Evolutionary conservation across 345 rosid species (phyloP).

Genomic region (Syzygium oleosum): DNA sequence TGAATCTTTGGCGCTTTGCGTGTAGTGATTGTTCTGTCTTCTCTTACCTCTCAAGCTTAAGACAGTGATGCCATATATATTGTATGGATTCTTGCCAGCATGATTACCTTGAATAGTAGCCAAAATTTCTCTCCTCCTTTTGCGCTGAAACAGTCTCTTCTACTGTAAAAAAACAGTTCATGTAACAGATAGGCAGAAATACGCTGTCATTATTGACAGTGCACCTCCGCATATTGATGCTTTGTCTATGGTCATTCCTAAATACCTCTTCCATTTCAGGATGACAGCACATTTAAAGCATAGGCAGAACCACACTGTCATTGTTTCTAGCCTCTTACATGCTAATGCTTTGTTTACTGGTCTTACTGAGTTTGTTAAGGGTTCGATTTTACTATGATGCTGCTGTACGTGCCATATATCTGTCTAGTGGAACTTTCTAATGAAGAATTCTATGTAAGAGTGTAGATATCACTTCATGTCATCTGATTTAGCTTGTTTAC

Average conservation of each 20-base stretch:
- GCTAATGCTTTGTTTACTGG: background rate
- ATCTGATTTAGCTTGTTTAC: conserved; percentile 7
- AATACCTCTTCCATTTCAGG: background rate
- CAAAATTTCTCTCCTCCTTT: background rate
- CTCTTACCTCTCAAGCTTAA: background rate
- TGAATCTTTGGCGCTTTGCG: background rate
- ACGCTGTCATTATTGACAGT: background rate
- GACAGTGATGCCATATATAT: background rate
- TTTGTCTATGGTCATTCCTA: background rate
- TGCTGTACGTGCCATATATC: background rate
- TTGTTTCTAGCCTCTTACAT: background rate
- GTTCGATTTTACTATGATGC: background rate
- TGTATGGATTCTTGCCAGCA: background rate
- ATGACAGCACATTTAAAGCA: background rate
- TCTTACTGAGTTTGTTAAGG: background rate
- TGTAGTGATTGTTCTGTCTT: background rate
- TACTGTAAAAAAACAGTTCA: background rate
- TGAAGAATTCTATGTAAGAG: background rate
- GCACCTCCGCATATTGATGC: background rate
- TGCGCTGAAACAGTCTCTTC: background rate
- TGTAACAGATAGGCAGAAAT: background rate
- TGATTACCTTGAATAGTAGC: background rate
- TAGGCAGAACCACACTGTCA: background rate
- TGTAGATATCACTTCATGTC: background rate
- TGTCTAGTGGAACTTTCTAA: background rate